Evolutionary conservation across 805 yeast species (phyloP), one percentile per base, ranked within the genome.

Genomic region (Kazachstania taianensis): DNA sequence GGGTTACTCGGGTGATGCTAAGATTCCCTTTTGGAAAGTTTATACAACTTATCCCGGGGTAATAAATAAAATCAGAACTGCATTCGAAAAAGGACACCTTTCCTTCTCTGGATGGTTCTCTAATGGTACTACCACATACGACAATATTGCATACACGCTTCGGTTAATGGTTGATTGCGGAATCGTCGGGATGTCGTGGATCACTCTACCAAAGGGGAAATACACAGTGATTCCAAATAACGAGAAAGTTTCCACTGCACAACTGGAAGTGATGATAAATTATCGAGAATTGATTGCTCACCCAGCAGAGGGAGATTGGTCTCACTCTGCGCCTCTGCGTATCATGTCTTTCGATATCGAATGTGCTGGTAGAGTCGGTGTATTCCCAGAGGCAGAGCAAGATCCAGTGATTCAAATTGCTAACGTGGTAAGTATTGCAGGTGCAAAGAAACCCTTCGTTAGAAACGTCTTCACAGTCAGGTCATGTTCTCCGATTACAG

Each of bases 371-470:
- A 75, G 99, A 60, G 81, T 84, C 45, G 98, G 98, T 36, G 72
- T 92, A 9, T 92, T 92, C 57, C 98, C 99, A 1, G 98, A 92
- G 53, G 80, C 99, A 2, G 81, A 81, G 42, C 71, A 75, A 32
- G 99, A 92, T 63, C 81, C 96, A 0, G 95, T 92, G 7, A 92
- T 92, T 53, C 98, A 94, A 61, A 94, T 92, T 43, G 98, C 98
- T 5, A 89, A 85, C 52, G 96, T 92, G 20, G 94, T 89, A 2
- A 79, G 84, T 49, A 66, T 74, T 35, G 78, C 79, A 35, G 96
- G 98, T 32, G 53, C 53, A 2, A 44, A 69, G n/a, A 73, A 76
- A 34, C 98, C 98, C 1, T 92, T 94, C 55, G 79, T 92, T 4
- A 72, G 97, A 50, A 89, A 86, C 50, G 97, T 94, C 0, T 94